Percentiles rank a stretch among this genome's conserved stretches.
Conservation (phyloP, 2,329 filamentous ascomycete genomes). For the Furcasterigmium furcatum region DNA sequence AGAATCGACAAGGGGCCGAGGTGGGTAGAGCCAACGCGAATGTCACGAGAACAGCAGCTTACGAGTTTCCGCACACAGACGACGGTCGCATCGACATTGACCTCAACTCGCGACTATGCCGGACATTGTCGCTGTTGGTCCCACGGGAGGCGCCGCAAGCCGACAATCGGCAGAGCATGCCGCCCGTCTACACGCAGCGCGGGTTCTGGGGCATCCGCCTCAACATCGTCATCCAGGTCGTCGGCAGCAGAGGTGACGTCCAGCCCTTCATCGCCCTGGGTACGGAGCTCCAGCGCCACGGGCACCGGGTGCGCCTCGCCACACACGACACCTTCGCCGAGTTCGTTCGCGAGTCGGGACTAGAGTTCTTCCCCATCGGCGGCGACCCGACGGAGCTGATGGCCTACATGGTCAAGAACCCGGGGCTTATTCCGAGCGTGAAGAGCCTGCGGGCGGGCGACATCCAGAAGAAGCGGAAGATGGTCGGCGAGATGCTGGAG, state of each 20-base stretch:
- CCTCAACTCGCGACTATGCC: constrained; percentile 9
- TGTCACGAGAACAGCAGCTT: no score
- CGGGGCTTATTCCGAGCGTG: constrained; percentile 21
- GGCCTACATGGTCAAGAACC: constrained; percentile 25
- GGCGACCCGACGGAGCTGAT: constrained; percentile 44
- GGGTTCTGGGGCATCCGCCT: constrained; percentile 17
- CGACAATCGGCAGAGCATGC: constrained; percentile 3
- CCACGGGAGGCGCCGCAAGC: constrained; percentile 5
- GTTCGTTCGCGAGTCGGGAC: constrained; percentile 41
- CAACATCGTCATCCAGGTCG: constrained; percentile 54
- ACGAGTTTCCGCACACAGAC: neutral
- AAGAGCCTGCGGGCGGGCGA: constrained; percentile 19
- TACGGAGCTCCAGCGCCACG: constrained; percentile 40
- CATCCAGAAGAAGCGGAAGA: constrained; percentile 19
- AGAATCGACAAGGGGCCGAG: neutral
- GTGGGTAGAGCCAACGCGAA: no score
- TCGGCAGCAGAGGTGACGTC: constrained; percentile 50
- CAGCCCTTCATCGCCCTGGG: constrained; percentile 54
- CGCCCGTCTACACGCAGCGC: constrained; percentile 2
- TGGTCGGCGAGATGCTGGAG: constrained; percentile 18
- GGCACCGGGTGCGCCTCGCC: constrained; percentile 48
- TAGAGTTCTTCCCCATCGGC: constrained; percentile 54
- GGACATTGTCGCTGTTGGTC: constrained; percentile 8
- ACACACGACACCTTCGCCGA: constrained; percentile 46
- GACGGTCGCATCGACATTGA: constrained; percentile 11